These are phyloP conservation scores for Xylaria arbuscula DNA, from an alignment of 2,329 filamentous ascomycete genomes.

Conservation along the genomic window DNA sequence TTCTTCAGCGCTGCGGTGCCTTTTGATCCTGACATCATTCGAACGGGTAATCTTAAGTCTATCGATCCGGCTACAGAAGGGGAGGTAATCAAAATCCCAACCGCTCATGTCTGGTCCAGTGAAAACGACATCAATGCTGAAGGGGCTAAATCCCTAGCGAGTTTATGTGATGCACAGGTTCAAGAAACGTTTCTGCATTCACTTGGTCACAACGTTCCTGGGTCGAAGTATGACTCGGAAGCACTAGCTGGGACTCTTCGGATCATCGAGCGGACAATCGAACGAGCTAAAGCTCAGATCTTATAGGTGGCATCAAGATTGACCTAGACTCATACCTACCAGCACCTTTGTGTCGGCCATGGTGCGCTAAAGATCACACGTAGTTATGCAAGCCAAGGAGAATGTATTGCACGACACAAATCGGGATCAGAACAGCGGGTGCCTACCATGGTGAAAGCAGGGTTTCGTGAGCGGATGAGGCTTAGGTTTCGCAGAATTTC, in stretches of 20 bases:
- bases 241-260: slow-evolving; percentile 43
- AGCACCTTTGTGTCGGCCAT: neutral
- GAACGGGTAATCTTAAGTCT: slow-evolving; percentile 42
- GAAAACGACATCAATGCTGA: slow-evolving; percentile 35
- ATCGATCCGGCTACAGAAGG: slow-evolving; percentile 46
- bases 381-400: no score
- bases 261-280: slow-evolving; percentile 46
- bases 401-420: no score
- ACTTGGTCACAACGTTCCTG: slow-evolving; percentile 46
- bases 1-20: slow-evolving; percentile 49
- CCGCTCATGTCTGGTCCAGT: slow-evolving; percentile 46
- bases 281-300: slow-evolving; percentile 36
- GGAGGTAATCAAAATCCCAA: slow-evolving; percentile 45
- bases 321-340: neutral
- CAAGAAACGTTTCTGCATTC: slow-evolving; percentile 45
- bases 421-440: neutral
- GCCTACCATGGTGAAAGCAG: neutral
- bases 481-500: slow-evolving; percentile 2
- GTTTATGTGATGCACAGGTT: slow-evolving; percentile 40
- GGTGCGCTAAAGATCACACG: no score
- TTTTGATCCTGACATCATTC: slow-evolving; percentile 45
- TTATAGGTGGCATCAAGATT: neutral
- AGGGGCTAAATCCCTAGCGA: slow-evolving; percentile 38
- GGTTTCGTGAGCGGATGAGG: neutral
- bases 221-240: slow-evolving; percentile 42